Conservation (phyloP, 2,329 filamentous ascomycete genomes). For the Alternaria infectoria region DNA sequence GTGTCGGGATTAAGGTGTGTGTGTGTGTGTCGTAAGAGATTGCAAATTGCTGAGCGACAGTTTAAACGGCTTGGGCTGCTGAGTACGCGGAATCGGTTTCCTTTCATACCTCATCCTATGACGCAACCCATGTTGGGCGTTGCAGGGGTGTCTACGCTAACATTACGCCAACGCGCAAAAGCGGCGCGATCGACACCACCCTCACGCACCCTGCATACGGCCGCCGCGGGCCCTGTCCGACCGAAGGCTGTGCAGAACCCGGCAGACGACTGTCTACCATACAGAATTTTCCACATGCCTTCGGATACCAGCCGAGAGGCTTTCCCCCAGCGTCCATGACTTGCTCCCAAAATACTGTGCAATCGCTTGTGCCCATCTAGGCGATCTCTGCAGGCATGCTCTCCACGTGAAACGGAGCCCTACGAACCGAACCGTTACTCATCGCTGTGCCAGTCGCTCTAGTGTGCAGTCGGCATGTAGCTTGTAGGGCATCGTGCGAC, state of each 20-base stretch:
- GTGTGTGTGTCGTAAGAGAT: slow-evolving; percentile 29
- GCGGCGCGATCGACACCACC: slow-evolving; percentile 24
- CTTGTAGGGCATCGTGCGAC: slow-evolving; percentile 2
- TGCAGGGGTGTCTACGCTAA: slow-evolving; percentile 23
- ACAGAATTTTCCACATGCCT: slow-evolving; percentile 26
- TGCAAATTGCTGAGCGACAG: slow-evolving; percentile 46
- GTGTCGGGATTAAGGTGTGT: slow-evolving; percentile 30
- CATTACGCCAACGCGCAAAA: slow-evolving; percentile 1
- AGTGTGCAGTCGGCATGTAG: slow-evolving; percentile 4
- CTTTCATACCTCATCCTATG: slow-evolving; percentile 34
- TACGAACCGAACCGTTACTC: slow-evolving; percentile 5
- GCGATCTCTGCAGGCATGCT: slow-evolving; percentile 17
- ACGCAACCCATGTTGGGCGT: slow-evolving; percentile 14
- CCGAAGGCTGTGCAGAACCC: slow-evolving; percentile 27
- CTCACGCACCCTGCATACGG: slow-evolving; percentile 21
- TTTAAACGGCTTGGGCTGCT: slow-evolving; percentile 29
- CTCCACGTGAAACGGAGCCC: slow-evolving; percentile 5
- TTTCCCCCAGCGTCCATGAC: slow-evolving; percentile 5
- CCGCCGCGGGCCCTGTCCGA: slow-evolving; percentile 19
- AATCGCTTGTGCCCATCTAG: slow-evolving; percentile 15
- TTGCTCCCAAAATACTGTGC: slow-evolving; percentile 28
- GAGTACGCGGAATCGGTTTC: slow-evolving; percentile 27
- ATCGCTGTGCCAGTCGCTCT: slow-evolving; percentile 1
- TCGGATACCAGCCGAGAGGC: slow-evolving; percentile 33
- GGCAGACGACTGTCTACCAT: slow-evolving; percentile 13